Base-by-base conservation (phyloP, 169 alveolate species). In the Eimeria sp. region DNA sequence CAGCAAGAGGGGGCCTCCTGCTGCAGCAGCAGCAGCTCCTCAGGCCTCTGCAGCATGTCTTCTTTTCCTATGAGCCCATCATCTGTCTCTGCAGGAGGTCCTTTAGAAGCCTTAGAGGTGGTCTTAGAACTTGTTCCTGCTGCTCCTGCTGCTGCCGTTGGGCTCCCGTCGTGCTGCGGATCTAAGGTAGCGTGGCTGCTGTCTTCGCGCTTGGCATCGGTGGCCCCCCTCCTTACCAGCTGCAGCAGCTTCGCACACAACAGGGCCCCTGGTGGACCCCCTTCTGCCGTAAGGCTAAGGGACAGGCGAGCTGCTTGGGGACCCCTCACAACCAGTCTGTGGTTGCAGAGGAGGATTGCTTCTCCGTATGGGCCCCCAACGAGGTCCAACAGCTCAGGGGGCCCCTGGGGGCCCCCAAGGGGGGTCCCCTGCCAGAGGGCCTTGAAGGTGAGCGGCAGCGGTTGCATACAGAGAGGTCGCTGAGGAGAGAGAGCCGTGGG, bases 1-100 rank as follows among this genome's bases (percentile, higher is more conserved):
- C 83, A 72, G 54, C 45, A 27, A 22, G 49, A 34, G 20, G 83
- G 83, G 83, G 54, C 83, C 54, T 72, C 83, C 49, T 72, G 54
- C 49, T 72, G 83, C 83, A 72, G 83, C 83, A 72, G 83, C 83
- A 72, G 47, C 54, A 72, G 2, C 83, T 72, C 83, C 49, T 72
- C 83, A 13, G 83, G 83, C 43, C 11, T 11, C 83, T 40, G 83
- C 11, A 40, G 83, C 27, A 20, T 9, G 18, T 40, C 49, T n/a
- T 40, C 83, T 6, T 27, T 27, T 5, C 10, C 16, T 9, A 5
- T 14, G 49, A 16, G 83, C 27, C 83, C 83, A 20, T 72, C 70
- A 16, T 61, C 70, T 4, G 20, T 5, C 11, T 61, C 70, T 61
- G 70, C 70, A 14, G 70, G n/a, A 16, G 70, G 3, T 34, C 40